Base-by-base conservation (phyloP, 371 early-diverging fungal species). In the Apophysomyces variabilis region DNA sequence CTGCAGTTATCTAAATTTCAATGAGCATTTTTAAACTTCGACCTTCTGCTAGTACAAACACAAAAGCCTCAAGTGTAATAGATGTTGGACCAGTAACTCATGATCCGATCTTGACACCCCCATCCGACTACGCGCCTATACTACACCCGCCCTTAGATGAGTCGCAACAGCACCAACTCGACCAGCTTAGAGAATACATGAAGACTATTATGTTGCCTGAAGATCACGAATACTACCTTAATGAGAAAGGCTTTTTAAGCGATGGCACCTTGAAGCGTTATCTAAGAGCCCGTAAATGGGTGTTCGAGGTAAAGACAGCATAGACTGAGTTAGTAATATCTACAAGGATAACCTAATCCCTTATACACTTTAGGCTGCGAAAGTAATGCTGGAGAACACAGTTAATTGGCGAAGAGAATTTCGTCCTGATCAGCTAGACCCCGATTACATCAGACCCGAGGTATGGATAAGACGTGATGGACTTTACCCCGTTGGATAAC, bases 331-430 rank as follows among this genome's bases (percentile, higher is more conserved):
- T 13, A 9, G 18, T n/a, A 7, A 4, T 37, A 36, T 35, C 32
- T 21, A 54, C 3, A 16, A 37, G n/a, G 14, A n/a, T 26, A 32
- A 35, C 18, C 57, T 21, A 44, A 38, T 65, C 16, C 4, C 38
- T 35, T 46, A 26, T 26, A 26, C 3, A 1, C 5, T 32, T 13
- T 59, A 75, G 70, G 76, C 82, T n/a, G 80, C 92, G 16, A 75
- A 79, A 38, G 72, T 71, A 38, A 80, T 90, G 41, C 66, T 95
- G 37, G 79, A 82, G 64, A 80, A 73, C 13, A 89, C 93, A 5
- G 74, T 95, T 11, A 69, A 78, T 44, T 95, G 96, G 95, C 85
- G 89, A 57, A 84, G 79, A 66, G 78, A 70, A 32, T 94, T 85
- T 78, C 76, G 83, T 8, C 94, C 94, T 0, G 79, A 87, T 38